A percentile compares a stretch with the other conserved stretches of the same genome.
Evolutionary conservation across 2,329 filamentous ascomycete genomes (phyloP).

Genomic region (Trichophyton mentagrophytes): DNA sequence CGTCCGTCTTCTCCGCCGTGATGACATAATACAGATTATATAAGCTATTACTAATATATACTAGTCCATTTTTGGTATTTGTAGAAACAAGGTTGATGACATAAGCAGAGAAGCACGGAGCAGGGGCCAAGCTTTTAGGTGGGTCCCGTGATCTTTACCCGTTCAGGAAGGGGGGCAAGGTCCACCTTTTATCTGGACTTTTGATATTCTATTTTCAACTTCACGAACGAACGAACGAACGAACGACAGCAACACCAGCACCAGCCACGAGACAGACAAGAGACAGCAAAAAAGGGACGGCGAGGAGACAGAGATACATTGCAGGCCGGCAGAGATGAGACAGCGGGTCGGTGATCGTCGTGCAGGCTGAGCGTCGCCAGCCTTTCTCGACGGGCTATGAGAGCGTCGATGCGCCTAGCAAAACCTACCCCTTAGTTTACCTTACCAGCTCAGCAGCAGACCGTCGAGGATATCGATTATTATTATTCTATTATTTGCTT

Average conservation of each 20-base stretch:
- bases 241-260: neutral
- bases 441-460: neutral
- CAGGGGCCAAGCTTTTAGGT: neutral
- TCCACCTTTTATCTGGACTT: neutral
- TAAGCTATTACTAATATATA: neutral
- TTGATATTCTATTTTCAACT: neutral
- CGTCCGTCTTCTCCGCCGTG: neutral
- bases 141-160: neutral
- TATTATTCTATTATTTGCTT: no score
- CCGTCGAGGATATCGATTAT: no score
- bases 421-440: neutral
- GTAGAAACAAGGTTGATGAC: neutral
- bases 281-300: neutral
- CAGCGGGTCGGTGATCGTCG: neutral
- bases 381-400: neutral
- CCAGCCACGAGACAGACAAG: neutral
- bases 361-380: constrained; percentile 1
- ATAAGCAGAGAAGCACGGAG: neutral
- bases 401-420: neutral
- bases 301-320: neutral
- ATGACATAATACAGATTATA: neutral
- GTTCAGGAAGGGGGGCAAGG: neutral
- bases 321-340: neutral
- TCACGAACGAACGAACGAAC: neutral
- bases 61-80: neutral